Conservation (phyloP, 1,284 basidiomycete species). For the Phaffia rhodozyma region DNA sequence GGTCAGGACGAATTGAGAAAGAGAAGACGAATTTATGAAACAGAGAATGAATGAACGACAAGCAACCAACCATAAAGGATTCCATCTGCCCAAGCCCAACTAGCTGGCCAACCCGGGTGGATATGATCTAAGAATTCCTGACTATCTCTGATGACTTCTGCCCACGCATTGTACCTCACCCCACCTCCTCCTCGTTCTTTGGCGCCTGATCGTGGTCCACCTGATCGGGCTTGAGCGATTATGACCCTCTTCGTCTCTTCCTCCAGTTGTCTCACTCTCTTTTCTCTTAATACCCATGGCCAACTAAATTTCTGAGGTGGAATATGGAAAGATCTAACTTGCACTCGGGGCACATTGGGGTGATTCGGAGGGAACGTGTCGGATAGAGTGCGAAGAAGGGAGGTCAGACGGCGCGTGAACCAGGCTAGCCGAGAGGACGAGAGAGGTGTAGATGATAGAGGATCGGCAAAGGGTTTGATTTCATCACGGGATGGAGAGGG, state of each 20-base stretch:
- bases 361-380: background rate
- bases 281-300: slow-evolving; percentile 7
- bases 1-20: background rate
- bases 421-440: slow-evolving; percentile 5
- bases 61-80: slow-evolving; percentile 12
- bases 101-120: slow-evolving; percentile 4
- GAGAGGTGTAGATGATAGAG: background rate
- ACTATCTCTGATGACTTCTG: background rate
- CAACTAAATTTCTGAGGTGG: slow-evolving; percentile 9
- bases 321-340: slow-evolving; percentile 7
- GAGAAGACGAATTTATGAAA: background rate
- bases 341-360: background rate
- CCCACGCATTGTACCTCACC: slow-evolving; percentile 4
- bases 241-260: slow-evolving; percentile 1
- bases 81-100: slow-evolving; percentile 17
- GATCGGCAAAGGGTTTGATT: background rate
- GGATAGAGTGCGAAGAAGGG: background rate
- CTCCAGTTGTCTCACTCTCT: slow-evolving; percentile 5
- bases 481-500: background rate
- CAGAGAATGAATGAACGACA: background rate
- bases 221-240: background rate
- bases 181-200: background rate
- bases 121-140: slow-evolving; percentile 12
- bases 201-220: background rate
- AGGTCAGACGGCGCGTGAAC: background rate